Percentiles rank a stretch among this genome's conserved stretches.
These are phyloP conservation scores for Aspergillus asperescens DNA, from an alignment of 495 filamentous ascomycete species.

Conservation along the genomic window DNA sequence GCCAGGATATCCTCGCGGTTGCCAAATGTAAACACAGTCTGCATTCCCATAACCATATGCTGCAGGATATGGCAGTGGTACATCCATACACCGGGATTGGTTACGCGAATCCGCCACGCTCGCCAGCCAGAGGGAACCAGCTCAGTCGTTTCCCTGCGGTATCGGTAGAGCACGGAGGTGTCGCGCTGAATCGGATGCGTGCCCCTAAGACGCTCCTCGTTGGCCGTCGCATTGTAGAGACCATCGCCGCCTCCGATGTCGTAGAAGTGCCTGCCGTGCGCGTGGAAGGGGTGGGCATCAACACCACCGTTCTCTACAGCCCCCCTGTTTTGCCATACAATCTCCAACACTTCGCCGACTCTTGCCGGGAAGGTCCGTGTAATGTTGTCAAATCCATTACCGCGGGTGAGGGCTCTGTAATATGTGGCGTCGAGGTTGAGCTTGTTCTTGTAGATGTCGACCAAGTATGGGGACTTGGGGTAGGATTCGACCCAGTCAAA, in stretches of 20 bases:
- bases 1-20: constrained; percentile 37
- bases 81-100: constrained; percentile 56
- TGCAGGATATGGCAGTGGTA: constrained; percentile 58
- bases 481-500: constrained; percentile 45
- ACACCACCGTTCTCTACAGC: constrained; percentile 34
- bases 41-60: constrained; percentile 54
- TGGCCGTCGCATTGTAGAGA: constrained; percentile 46
- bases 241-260: constrained; percentile 56
- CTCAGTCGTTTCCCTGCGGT: constrained; percentile 28
- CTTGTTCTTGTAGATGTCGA: constrained; percentile 49
- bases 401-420: constrained; percentile 13
- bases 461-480: constrained; percentile 46
- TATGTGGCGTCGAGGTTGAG: constrained; percentile 39
- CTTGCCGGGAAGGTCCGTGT: constrained; percentile 48
- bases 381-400: constrained; percentile 47
- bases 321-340: constrained; percentile 51
- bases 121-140: constrained; percentile 50
- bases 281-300: constrained; percentile 59
- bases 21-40: constrained; percentile 50
- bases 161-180: constrained; percentile 52
- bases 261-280: constrained; percentile 53
- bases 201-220: constrained; percentile 43
- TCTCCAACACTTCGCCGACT: constrained; percentile 58
- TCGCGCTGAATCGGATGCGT: constrained; percentile 46
- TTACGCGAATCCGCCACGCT: constrained; percentile 51